phyloP scores from a whole-genome alignment of 192 early-diverging fungal species.

The Thamnidium elegans region DNA sequence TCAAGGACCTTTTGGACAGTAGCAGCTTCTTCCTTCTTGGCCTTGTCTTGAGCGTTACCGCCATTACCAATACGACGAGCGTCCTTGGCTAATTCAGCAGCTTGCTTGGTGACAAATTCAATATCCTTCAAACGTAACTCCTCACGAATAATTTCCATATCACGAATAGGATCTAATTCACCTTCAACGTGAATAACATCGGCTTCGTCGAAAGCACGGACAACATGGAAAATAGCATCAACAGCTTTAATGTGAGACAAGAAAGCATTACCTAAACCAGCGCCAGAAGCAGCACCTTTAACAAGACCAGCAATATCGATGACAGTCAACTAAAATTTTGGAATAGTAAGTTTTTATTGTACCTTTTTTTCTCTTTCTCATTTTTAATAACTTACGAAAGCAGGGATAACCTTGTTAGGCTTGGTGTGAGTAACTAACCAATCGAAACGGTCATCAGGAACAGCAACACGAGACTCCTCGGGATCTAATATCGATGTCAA shows the following conservation, averaged over 20 bases:
- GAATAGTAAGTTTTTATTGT: neutral
- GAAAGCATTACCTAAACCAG: conserved; percentile 91
- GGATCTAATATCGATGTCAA: conserved; percentile 62
- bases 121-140: conserved; percentile 94
- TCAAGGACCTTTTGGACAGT: conserved; percentile 73
- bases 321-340: conserved; percentile 73
- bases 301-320: conserved; percentile 98
- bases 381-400: conserved; percentile 48
- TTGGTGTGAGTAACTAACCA: conserved; percentile 72
- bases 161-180: conserved; percentile 86
- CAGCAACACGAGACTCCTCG: conserved; percentile 83
- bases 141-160: conserved; percentile 93
- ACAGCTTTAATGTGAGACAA: conserved; percentile 87
- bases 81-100: conserved; percentile 65
- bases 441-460: conserved; percentile 89
- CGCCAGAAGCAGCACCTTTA: conserved; percentile 80
- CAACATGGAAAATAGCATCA: conserved; percentile 83
- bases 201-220: conserved; percentile 87
- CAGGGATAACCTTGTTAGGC: conserved; percentile 63
- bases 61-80: conserved; percentile 75
- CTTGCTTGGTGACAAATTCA: conserved; percentile 71
- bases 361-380: conserved; percentile 32
- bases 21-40: conserved; percentile 82
- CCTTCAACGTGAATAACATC: conserved; percentile 94
- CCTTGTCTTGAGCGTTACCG: conserved; percentile 79